Conservation (phyloP, 176 grass and related monocot species). For the Cocos nucifera region DNA sequence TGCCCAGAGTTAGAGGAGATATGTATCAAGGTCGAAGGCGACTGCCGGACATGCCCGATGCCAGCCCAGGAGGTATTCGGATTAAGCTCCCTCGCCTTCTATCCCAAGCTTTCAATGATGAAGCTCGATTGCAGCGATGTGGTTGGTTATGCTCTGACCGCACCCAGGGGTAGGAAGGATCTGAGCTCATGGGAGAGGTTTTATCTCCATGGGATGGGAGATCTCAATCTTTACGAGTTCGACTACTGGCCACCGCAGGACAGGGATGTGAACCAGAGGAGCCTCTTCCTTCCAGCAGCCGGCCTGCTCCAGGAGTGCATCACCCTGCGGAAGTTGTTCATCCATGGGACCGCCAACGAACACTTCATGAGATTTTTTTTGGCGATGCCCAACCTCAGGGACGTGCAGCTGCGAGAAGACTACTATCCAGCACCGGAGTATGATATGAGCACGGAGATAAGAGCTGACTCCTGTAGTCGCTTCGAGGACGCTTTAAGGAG, state of each 20-base stretch:
- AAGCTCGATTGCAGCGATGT: constrained; percentile 80
- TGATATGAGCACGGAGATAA: constrained; percentile 94
- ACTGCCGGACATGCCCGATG: constrained; percentile 51
- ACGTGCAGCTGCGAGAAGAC: constrained; percentile 88
- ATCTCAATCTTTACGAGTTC: constrained; percentile 53
- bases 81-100: constrained; percentile 41
- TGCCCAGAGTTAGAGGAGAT: constrained; percentile 75
- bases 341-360: constrained; percentile 81
- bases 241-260: constrained; percentile 99
- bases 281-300: constrained; percentile 51
- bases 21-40: constrained; percentile 80
- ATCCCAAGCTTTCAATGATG: constrained; percentile 61
- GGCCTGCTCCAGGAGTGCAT: constrained; percentile 40
- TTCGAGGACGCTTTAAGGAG: constrained; percentile 64
- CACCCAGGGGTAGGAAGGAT: constrained; percentile 77
- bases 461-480: constrained; percentile 62
- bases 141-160: constrained; percentile 81
- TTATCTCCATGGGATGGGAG: constrained; percentile 68
- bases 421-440: constrained; percentile 95
- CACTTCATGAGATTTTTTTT: constrained; percentile 92
- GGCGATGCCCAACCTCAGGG: constrained; percentile 43
- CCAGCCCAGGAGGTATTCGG: constrained; percentile 36
- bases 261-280: constrained; percentile 85
- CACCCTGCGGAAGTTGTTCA: constrained; percentile 76
- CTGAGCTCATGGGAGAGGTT: constrained; percentile 87